Base-by-base conservation (phyloP, 768 basidiomycete species). In the Coprinellus aureogranulatus region DNA sequence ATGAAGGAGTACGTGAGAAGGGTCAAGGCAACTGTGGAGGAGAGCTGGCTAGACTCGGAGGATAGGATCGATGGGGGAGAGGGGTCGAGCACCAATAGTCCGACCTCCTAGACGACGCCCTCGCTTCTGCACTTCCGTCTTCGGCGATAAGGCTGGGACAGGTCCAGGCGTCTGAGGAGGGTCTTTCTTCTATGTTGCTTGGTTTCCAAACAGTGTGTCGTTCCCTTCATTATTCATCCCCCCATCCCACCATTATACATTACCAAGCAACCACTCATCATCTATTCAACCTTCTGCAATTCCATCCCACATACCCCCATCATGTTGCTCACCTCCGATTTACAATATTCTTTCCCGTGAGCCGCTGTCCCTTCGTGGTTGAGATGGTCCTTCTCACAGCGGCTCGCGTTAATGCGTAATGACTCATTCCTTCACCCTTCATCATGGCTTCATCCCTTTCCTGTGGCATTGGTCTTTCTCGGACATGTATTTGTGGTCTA, bases 1-100 rank as follows among this genome's bases (percentile, higher is more conserved):
- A 94, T 95, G 90, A 98, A 97, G 76, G 96, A 98, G 77, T 98
- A 98, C 69, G 90, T 96, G 48, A 79, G 94, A 61, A 75, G 94
- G 54, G 96, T 98, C 28, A 92, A 96, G 74, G 85, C 84, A 42
- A 96, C 94, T 0, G 94, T 97, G 28, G 95, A 97, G 75, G 89
- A 92, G 70, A 94, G 91, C 58, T 97, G 94, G 95, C 73, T 97
- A 53, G 95, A 97, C 70, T 89, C 91, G 25, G 87, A 85, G 56
- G 85, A 86, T 66, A 82, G 80, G 70, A 76, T 59, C 14, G 65
- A 61, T 18, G 58, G 53, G 5, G 61, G 49, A 12, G 63, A 59
- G 31, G 64, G 42, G 46, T 61, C 48, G 30, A 51, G 46, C 23
- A 30, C 50, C 12, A 37, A 37, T 30, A 52, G 50, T 23, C 50